phyloP scores from a whole-genome alignment of 345 rosid genomes.

The Lepidium sativum region DNA sequence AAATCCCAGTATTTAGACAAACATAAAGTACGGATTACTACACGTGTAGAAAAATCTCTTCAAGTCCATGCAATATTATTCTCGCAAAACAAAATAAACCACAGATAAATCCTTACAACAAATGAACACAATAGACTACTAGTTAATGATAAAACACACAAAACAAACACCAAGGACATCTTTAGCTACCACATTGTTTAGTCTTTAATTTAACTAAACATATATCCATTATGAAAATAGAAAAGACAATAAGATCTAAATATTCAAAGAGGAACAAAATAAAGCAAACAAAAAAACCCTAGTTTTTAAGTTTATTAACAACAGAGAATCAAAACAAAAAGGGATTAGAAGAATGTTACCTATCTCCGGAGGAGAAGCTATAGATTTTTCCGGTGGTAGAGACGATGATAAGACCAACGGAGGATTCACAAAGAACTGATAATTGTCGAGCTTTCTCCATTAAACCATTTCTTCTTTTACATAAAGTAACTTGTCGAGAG shows the following conservation, averaged over 20 bases:
- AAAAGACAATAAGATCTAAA: background rate
- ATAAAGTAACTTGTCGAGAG: slow-evolving; percentile 63
- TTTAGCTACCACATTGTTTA: background rate
- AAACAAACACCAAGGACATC: slow-evolving; percentile 3
- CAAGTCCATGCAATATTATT: slow-evolving; percentile 13
- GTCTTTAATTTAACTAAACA: background rate
- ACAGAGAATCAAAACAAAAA: background rate
- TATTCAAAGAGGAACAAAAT: background rate
- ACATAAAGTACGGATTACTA: background rate
- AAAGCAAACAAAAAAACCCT: background rate
- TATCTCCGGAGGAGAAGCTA: slow-evolving; percentile 39
- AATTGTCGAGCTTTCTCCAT: slow-evolving; percentile 69
- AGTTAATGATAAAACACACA: background rate
- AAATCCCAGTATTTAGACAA: background rate
- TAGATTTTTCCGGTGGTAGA: slow-evolving; percentile 50
- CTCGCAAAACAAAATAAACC: background rate
- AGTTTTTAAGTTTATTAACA: background rate
- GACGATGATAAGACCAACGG: slow-evolving; percentile 44
- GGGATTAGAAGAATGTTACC: slow-evolving; percentile 22
- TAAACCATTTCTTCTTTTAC: slow-evolving; percentile 55
- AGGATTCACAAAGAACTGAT: slow-evolving; percentile 58
- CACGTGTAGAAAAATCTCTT: slow-evolving; percentile 16
- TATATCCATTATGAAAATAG: background rate
- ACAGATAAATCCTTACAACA: background rate
- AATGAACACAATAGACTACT: background rate